These are phyloP conservation scores for Melastoma candidum DNA, from an alignment of 441 rosid species.

Conservation along the genomic window DNA sequence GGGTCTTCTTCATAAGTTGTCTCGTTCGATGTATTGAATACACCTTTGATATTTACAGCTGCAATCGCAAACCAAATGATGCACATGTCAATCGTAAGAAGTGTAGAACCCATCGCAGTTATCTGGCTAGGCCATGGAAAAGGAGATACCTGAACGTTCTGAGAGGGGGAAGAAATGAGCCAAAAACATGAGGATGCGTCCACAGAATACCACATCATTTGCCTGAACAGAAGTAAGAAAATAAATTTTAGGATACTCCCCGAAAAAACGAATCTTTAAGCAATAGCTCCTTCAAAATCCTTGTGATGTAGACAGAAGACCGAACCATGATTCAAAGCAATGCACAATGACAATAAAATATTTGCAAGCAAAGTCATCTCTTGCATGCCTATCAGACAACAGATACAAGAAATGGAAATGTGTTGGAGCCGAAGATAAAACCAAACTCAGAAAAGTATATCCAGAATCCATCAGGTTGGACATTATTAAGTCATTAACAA, in stretches of 20 bases:
- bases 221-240: conserved; percentile 36
- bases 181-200: conserved; percentile 90
- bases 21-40: conserved; percentile 92
- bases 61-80: conserved; percentile 27
- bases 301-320: too few relatives aligned
- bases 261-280: too few relatives aligned
- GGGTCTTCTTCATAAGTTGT: conserved; percentile 91
- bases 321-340: too few relatives aligned
- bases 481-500: too few relatives aligned
- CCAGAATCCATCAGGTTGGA: too few relatives aligned
- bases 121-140: conserved; percentile 9
- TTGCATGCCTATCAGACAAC: too few relatives aligned
- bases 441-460: too few relatives aligned
- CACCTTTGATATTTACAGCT: conserved; percentile 98
- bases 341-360: too few relatives aligned
- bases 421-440: too few relatives aligned
- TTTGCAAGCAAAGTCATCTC: too few relatives aligned
- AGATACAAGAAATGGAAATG: too few relatives aligned
- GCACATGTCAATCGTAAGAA: conserved; percentile 12
- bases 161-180: conserved; percentile 95
- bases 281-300: too few relatives aligned
- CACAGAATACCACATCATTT: conserved; percentile 93
- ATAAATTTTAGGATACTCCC: neutral
- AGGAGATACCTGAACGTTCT: conserved; percentile 76
- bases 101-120: conserved; percentile 3